Evolutionary conservation across 768 basidiomycete genomes (phyloP), one percentile per base, ranked within the genome.

Genomic region (Harrya chromipes): DNA sequence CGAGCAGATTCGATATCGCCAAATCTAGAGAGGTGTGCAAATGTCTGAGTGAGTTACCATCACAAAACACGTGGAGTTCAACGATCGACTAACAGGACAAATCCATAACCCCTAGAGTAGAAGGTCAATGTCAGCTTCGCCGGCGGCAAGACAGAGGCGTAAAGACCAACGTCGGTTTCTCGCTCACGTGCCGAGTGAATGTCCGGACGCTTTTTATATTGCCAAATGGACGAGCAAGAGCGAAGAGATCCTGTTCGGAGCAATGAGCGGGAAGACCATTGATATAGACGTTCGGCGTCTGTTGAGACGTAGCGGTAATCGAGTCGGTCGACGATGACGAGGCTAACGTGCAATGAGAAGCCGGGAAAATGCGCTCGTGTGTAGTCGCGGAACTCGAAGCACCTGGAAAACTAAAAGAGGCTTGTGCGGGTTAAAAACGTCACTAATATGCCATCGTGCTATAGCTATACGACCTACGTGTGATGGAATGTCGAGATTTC

Each of bases 251-350:
- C 52, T 89, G 88, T 60, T 91, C 90, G 0, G 87, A 83, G 59
- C 80, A 91, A 68, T 90, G 82, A 5, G 89, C 85, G 3, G 88
- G 89, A 14, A 93, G 77, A 12, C 90, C 90, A 60, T 92, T 92
- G 70, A 92, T 90, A 64, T 92, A 92, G 0, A 92, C 85, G 58
- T 92, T 92, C 1, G 90, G 87, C 1, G 86, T 82, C 20, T 57
- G 61, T 36, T 61, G 52, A 40, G 58, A 58, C 12, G 44, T 49
- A 16, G 50, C 12, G 1, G 50, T 44, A 29, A 56, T 33, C 3
- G 46, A 49, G 37, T 59, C 61, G 3, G 50, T 50, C 26, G 55
- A 60, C 6, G 57, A 46, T 20, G 46, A 39, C n/a, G 56, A 36
- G 24, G 40, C 47, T 37, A 55, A 42, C 24, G 55, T 45, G 45